Evolutionary conservation across 2,329 filamentous ascomycete genomes (phyloP).

Genomic region (Aspergillus sp.): DNA sequence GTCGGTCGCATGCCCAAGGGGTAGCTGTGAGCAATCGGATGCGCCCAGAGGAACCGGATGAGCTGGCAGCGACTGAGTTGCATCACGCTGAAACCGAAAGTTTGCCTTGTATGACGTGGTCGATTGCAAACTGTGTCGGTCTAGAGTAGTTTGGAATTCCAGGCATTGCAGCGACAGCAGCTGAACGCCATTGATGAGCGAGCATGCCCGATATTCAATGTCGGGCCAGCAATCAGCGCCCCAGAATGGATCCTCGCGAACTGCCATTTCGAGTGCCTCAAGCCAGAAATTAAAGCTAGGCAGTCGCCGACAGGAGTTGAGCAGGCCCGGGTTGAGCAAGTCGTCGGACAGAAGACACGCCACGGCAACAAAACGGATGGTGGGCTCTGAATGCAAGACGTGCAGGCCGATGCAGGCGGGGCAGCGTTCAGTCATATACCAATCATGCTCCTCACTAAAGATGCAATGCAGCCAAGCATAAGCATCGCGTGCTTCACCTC

Average conservation of each 20-base stretch:
- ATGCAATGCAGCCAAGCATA: slow-evolving; percentile 62
- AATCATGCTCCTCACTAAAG: slow-evolving; percentile 56
- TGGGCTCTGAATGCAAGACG: slow-evolving; percentile 46
- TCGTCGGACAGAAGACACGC: slow-evolving; percentile 41
- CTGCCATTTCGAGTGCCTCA: slow-evolving; percentile 36
- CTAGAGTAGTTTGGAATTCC: slow-evolving; percentile 31
- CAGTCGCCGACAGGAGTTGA: slow-evolving; percentile 18
- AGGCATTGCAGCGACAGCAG: slow-evolving; percentile 41
- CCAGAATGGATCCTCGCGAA: slow-evolving; percentile 46
- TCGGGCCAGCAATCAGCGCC: slow-evolving; percentile 43
- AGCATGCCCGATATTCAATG: slow-evolving; percentile 40
- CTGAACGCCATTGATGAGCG: slow-evolving; percentile 39
- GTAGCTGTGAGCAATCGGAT: slow-evolving; percentile 32
- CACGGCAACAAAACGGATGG: slow-evolving; percentile 44
- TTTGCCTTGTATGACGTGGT: slow-evolving; percentile 20
- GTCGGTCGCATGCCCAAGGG: slow-evolving; percentile 37
- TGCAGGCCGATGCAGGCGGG: slow-evolving; percentile 48
- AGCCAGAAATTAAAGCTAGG: slow-evolving; percentile 42
- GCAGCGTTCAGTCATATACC: slow-evolving; percentile 57
- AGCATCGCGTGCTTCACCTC: slow-evolving; percentile 55
- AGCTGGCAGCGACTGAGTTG: slow-evolving; percentile 23
- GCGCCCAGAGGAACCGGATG: slow-evolving; percentile 27
- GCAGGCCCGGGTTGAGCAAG: slow-evolving; percentile 26
- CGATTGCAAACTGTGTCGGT: slow-evolving; percentile 22
- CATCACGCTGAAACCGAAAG: slow-evolving; percentile 19